Evolutionary conservation across 768 basidiomycete species (phyloP).

Genomic region (Termitomyces sp.): DNA sequence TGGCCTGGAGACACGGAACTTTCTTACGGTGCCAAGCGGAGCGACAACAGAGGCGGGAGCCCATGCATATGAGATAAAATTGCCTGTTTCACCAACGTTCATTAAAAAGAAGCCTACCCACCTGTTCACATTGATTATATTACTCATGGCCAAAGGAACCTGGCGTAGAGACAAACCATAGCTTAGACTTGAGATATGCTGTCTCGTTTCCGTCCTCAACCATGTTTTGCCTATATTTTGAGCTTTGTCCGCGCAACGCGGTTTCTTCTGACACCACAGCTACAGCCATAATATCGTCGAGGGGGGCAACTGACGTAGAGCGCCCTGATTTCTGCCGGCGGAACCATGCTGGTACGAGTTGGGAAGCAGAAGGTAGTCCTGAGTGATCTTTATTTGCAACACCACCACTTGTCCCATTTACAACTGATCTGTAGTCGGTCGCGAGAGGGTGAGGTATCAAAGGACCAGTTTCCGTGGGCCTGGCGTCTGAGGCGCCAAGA

Average conservation of each 20-base stretch:
- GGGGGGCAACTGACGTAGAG: background rate
- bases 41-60: conserved; percentile 93
- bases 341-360: conserved; percentile 27
- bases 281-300: conserved; percentile 26
- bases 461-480: conserved; percentile 4
- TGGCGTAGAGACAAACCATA: conserved; percentile 51
- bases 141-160: background rate
- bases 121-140: conserved; percentile 35
- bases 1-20: conserved; percentile 5
- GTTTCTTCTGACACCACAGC: conserved; percentile 36
- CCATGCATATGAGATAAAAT: conserved; percentile 87
- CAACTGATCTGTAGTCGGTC: conserved; percentile 11
- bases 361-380: conserved; percentile 21
- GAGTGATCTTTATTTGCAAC: background rate
- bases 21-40: conserved; percentile 86
- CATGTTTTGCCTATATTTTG: conserved; percentile 13
- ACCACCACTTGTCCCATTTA: background rate
- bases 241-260: conserved; percentile 17
- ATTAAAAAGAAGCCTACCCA: conserved; percentile 87
- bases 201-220: conserved; percentile 49
- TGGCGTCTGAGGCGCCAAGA: background rate
- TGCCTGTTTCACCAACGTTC: conserved; percentile 86
- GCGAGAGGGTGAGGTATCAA: conserved; percentile 12
- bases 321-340: conserved; percentile 14
- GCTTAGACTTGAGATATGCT: conserved; percentile 76